phyloP scores from a whole-genome alignment of 2,329 filamentous ascomycete genomes.

The Chrysoporthe deuterocubensis region DNA sequence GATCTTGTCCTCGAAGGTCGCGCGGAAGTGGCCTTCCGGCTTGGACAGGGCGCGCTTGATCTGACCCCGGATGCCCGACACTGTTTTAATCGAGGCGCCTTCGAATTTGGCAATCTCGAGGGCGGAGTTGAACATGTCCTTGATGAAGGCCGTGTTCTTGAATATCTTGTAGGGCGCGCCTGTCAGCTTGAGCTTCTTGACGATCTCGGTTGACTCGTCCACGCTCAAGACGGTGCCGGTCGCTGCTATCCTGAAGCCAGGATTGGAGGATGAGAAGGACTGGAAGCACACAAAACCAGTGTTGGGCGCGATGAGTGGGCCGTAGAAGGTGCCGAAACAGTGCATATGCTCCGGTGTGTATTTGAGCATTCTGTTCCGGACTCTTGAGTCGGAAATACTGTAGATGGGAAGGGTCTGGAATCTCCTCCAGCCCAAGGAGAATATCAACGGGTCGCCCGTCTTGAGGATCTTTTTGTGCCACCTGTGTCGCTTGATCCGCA shows the following conservation, averaged over 20 bases:
- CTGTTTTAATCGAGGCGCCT: slow-evolving; percentile 92
- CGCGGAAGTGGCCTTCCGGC: slow-evolving; percentile 93
- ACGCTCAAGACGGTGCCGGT: slow-evolving; percentile 93
- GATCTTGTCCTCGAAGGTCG: slow-evolving; percentile 98
- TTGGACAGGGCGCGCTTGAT: slow-evolving; percentile 95
- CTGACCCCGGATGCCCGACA: slow-evolving; percentile 92
- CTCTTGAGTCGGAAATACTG: slow-evolving; percentile 91
- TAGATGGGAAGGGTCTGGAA: slow-evolving; percentile 94
- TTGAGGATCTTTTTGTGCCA: slow-evolving; percentile 99
- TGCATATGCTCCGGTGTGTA: slow-evolving; percentile 99
- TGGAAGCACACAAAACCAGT: slow-evolving; percentile 95
- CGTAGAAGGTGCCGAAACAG: slow-evolving; percentile 95
- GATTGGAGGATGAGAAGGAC: slow-evolving; percentile 79
- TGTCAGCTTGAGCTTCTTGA: slow-evolving; percentile 98
- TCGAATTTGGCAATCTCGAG: slow-evolving; percentile 99
- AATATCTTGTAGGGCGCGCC: slow-evolving; percentile 96
- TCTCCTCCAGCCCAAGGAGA: slow-evolving; percentile 93
- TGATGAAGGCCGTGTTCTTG: slow-evolving; percentile 98
- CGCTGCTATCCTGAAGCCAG: slow-evolving; percentile 91
- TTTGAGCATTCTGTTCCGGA: slow-evolving; percentile 95
- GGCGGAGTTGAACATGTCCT: slow-evolving; percentile 93
- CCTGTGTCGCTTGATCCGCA: slow-evolving; percentile 93
- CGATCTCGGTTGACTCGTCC: slow-evolving; percentile 94
- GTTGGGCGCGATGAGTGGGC: slow-evolving; percentile 91
- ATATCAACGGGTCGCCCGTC: slow-evolving; percentile 95